Evolutionary conservation across 257 asterid species (phyloP).

Genomic region (Cruciata laevipes): DNA sequence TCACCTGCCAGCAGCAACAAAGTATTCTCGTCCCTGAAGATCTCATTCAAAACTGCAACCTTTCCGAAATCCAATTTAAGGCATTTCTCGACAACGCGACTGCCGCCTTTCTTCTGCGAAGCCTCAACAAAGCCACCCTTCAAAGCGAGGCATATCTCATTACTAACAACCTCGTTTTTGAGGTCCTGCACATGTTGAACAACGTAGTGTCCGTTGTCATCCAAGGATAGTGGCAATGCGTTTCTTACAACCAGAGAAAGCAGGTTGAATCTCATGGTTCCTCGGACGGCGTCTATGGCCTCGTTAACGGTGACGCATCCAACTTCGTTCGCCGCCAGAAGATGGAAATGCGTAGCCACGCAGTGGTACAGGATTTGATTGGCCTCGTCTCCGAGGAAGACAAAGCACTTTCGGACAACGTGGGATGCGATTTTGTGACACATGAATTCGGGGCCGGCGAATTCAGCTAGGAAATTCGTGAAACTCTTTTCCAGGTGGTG

Average conservation of each 20-base stretch:
- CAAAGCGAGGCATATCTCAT: neutral
- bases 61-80: conserved; percentile 17
- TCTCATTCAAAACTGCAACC: conserved; percentile 3
- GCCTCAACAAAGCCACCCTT: conserved; percentile 16
- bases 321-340: conserved; percentile 24
- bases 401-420: conserved; percentile 9
- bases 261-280: conserved; percentile 15
- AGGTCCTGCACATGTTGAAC: conserved; percentile 32
- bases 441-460: conserved; percentile 1
- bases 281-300: conserved; percentile 20
- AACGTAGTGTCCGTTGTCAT: conserved; percentile 44
- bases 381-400: neutral
- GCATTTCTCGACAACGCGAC: conserved; percentile 39
- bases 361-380: conserved; percentile 22
- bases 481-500: neutral
- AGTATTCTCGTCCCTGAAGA: conserved; percentile 7
- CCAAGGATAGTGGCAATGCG: conserved; percentile 22
- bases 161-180: neutral
- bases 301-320: conserved; percentile 37
- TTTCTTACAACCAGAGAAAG: conserved; percentile 19
- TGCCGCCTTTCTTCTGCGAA: conserved; percentile 23
- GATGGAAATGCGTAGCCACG: neutral
- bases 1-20: conserved; percentile 22
- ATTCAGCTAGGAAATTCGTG: neutral
- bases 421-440: conserved; percentile 1